Evolutionary conservation across 768 basidiomycete genomes (phyloP), one percentile per base, ranked within the genome.

Genomic region (Suillus lakei): DNA sequence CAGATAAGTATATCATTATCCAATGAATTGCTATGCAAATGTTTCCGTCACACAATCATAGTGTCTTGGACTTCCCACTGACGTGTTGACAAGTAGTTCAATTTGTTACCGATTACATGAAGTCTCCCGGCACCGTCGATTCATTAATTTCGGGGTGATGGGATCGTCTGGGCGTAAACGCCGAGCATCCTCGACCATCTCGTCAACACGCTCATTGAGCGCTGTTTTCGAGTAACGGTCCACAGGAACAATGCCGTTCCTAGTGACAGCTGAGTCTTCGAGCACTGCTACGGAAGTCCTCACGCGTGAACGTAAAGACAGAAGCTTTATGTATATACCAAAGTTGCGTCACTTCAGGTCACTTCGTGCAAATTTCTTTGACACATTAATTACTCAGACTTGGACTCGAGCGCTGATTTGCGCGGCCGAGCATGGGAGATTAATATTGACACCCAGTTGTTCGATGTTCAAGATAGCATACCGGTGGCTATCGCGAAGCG

Each of bases 1-100:
- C 62, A 56, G 50, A 26, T 60, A 63, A 30, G 50, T 60, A 56
- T 56, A 63, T 34, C 50, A 63, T 56, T 36, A 63, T 54, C 61
- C 46, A 59, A n/a, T 61, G 43, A 50, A 61, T 38, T 58, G 60
- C 34, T 50, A 34, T 60, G 66, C 34, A 36, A 50, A 60, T 46
- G 9, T 36, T 66, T 58, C 28, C 61, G 46, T 60, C 66, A 28
- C 50, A 69, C 61, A 9, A 13, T 58, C 48, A 39, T 63, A 63
- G 28, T 26, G 7, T 23, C 7, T 39, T 38, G 41, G 60, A 46
- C 46, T 43, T 53, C 41, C 16, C n/a, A 32, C 38, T 60, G 46
- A 30, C 38, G 3, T 9, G 53, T 16, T 15, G 7, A 51, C 50
- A 26, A 50, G 12, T 48, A 28, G 30, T 28, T 58, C 23, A 58